Conservation (phyloP, 2,329 filamentous ascomycete genomes). For the Cyphellophora attinorum region DNA sequence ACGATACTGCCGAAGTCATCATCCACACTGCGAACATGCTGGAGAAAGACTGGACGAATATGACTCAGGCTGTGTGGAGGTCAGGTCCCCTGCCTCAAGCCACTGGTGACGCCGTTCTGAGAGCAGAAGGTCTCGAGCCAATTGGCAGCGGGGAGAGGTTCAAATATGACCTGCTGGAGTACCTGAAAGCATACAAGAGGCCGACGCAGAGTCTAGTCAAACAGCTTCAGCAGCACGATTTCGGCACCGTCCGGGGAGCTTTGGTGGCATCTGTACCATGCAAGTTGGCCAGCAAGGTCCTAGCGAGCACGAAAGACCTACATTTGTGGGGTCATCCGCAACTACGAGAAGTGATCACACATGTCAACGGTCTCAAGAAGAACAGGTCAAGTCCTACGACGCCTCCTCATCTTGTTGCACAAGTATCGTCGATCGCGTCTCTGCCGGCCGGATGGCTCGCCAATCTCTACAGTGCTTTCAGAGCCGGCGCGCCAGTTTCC, state of each 20-base stretch:
- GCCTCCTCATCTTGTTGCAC: slow-evolving; percentile 27
- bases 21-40: slow-evolving; percentile 93
- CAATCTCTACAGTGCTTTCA: not conserved
- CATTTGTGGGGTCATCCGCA: slow-evolving; percentile 67
- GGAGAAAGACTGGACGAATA: slow-evolving; percentile 73
- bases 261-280: slow-evolving; percentile 74
- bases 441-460: slow-evolving; percentile 63
- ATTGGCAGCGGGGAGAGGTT: slow-evolving; percentile 60
- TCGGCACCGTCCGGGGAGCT: slow-evolving; percentile 56
- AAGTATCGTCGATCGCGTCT: slow-evolving; percentile 68
- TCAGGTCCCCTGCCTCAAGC: slow-evolving; percentile 58
- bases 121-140: slow-evolving; percentile 11
- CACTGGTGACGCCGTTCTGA: not conserved
- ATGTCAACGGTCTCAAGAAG: not conserved
- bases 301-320: slow-evolving; percentile 29
- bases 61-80: slow-evolving; percentile 75
- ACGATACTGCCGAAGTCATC: slow-evolving; percentile 65
- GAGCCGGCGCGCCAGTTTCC: slow-evolving; percentile 1
- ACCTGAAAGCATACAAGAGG: slow-evolving; percentile 54
- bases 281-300: slow-evolving; percentile 39
- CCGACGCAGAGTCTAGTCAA: slow-evolving; percentile 46
- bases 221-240: slow-evolving; percentile 56
- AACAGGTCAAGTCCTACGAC: slow-evolving; percentile 14
- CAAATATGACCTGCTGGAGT: slow-evolving; percentile 64
- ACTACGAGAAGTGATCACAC: not conserved